Base-by-base conservation (phyloP, 2,329 filamentous ascomycete species). In the Epichloe typhina region DNA sequence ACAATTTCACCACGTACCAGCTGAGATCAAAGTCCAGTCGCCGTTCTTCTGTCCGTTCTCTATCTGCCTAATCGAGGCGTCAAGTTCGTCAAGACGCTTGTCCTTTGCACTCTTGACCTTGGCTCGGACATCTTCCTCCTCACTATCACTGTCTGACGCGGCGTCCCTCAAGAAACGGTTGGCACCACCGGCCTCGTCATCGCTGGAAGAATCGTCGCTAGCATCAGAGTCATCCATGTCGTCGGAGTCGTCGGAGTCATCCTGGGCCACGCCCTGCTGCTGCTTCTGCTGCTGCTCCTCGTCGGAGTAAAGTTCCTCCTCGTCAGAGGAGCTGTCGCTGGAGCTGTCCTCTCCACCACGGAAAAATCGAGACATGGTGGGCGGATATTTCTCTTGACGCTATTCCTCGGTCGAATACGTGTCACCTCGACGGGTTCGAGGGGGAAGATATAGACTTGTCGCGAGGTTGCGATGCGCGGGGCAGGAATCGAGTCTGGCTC, bases 11-110 rank as follows among this genome's bases (percentile, higher is more conserved):
- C 44, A 63, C 83, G 62, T 79, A 94, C 90, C 89, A 64, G 81
- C 79, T 55, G 88, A 87, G 59, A 97, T 94, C 56, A 91, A 83
- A 58, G 85, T 86, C 93, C 93, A 98, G 72, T 98, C 93, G 64
- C 87, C 89, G 65, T 97, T 98, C 77, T 95, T 97, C 70, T 93
- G 79, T 55, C 88, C 90, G 72, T 98, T 98, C 67, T 97, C 90
- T 64, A 98, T 97, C 64, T 86, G 73, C 68, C 86, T 85, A 63
- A 97, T 86, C 42, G 84, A 95, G 53, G 81, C 79, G 69, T 98
- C 91, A 54, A 98, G 77, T 70, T 97, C 94, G 64, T 96, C 91
- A 58, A 88, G 77, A 55, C 93, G 82, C 80, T 98, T 98, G 75
- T 97, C 89, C 73, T 97, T 97, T 63, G 91, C 90, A 70, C 89